phyloP scores from a whole-genome alignment of 768 basidiomycete genomes.

The Rossbeevera mucosa region DNA sequence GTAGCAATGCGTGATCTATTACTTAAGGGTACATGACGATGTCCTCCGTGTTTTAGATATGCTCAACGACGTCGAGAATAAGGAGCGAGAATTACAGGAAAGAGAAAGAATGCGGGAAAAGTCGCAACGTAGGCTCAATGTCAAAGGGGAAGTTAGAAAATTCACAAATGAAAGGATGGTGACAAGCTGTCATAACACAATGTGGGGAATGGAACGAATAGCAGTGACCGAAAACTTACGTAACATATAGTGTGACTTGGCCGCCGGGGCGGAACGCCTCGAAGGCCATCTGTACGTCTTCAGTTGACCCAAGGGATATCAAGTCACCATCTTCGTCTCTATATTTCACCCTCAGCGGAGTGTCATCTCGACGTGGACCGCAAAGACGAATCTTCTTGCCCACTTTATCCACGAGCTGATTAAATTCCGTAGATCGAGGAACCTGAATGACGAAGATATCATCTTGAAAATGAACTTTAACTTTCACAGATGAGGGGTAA shows the following conservation, averaged over 20 bases:
- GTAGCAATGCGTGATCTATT: slow-evolving; percentile 36
- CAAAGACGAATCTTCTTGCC: slow-evolving; percentile 91
- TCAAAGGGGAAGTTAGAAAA: slow-evolving; percentile 16
- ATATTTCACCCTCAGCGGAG: slow-evolving; percentile 83
- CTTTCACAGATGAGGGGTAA: slow-evolving; percentile 59
- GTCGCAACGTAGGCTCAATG: slow-evolving; percentile 1
- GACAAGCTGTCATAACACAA: slow-evolving; percentile 1
- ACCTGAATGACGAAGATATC: slow-evolving; percentile 96
- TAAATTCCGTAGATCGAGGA: slow-evolving; percentile 70
- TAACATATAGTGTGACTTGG: slow-evolving; percentile 78
- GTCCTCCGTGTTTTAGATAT: slow-evolving; percentile 33
- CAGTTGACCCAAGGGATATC: slow-evolving; percentile 82
- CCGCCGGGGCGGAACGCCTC: slow-evolving; percentile 76
- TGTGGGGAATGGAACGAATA: not conserved
- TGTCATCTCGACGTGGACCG: slow-evolving; percentile 73
- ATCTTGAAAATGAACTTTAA: slow-evolving; percentile 93
- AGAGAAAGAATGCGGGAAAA: slow-evolving; percentile 1
- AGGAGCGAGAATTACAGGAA: slow-evolving; percentile 12
- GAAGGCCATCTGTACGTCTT: slow-evolving; percentile 93
- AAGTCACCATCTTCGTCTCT: slow-evolving; percentile 91
- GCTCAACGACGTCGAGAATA: slow-evolving; percentile 16
- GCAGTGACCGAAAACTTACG: slow-evolving; percentile 37
- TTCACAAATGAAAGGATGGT: slow-evolving; percentile 8
- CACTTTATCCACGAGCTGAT: slow-evolving; percentile 83
- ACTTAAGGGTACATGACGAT: slow-evolving; percentile 33